Conservation (phyloP, 306 rosid species). For the Leucaena leucocephala region DNA sequence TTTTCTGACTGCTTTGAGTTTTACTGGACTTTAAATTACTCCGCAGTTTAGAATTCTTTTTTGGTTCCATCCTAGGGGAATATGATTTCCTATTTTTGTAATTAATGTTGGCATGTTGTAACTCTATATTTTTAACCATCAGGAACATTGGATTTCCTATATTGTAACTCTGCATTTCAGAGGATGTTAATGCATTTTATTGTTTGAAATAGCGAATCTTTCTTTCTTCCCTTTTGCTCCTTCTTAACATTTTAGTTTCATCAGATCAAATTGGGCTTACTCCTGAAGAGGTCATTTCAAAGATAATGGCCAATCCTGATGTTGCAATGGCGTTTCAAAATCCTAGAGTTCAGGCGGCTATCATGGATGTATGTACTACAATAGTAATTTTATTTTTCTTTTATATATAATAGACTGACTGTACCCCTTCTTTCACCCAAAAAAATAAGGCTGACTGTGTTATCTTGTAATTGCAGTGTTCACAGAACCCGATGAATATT, state of each 20-base stretch:
- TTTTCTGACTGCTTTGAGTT: too few species aligned
- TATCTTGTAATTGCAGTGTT: slow-evolving; percentile 76
- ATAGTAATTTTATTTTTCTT: slow-evolving; percentile 12
- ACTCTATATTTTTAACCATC: too few species aligned
- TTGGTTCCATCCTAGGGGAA: too few species aligned
- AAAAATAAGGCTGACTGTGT: slow-evolving; percentile 32
- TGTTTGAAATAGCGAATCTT: too few species aligned
- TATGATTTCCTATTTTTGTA: too few species aligned
- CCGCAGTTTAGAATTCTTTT: too few species aligned
- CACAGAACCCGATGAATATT: slow-evolving; percentile 86
- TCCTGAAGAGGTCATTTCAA: slow-evolving; percentile 93
- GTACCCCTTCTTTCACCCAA: slow-evolving; percentile 6
- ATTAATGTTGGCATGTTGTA: too few species aligned
- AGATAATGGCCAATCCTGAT: slow-evolving; percentile 96
- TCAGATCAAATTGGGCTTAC: slow-evolving; percentile 97
- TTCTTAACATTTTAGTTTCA: slow-evolving; percentile 35
- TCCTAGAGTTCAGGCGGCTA: slow-evolving; percentile 97
- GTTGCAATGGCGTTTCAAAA: slow-evolving; percentile 97
- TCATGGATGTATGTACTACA: slow-evolving; percentile 81
- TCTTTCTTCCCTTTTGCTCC: neutral
- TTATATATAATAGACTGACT: slow-evolving; percentile 27
- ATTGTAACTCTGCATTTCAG: too few species aligned
- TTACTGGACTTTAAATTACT: too few species aligned
- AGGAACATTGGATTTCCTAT: too few species aligned
- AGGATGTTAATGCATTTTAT: too few species aligned